phyloP scores from a whole-genome alignment of 2,329 filamentous ascomycete genomes.

The Xylaria sp. region DNA sequence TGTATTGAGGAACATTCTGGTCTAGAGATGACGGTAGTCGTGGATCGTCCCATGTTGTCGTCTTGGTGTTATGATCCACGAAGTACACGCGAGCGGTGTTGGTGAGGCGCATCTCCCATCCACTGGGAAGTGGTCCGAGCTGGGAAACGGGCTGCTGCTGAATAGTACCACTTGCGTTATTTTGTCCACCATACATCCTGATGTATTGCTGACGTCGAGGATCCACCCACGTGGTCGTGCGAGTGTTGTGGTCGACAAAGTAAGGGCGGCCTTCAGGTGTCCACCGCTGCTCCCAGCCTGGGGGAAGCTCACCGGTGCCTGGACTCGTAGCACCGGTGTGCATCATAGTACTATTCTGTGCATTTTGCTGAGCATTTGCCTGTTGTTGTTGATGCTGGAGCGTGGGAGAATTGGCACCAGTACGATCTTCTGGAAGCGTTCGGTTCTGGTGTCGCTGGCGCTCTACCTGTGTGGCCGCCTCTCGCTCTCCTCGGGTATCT shows the following conservation, averaged over 20 bases:
- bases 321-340: conserved; percentile 94
- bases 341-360: conserved; percentile 80
- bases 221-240: conserved; percentile 98
- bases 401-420: conserved; percentile 90
- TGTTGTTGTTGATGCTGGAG: conserved; percentile 67
- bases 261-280: conserved; percentile 95
- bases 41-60: conserved; percentile 98
- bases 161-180: conserved; percentile 84
- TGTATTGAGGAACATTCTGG: conserved; percentile 98
- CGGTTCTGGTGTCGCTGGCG: conserved; percentile 93
- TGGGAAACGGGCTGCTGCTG: conserved; percentile 98
- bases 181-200: conserved; percentile 92
- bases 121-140: conserved; percentile 91
- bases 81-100: conserved; percentile 99
- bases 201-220: conserved; percentile 98
- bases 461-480: conserved; percentile 92
- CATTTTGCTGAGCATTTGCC: conserved; percentile 53
- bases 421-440: conserved; percentile 94
- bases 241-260: conserved; percentile 98
- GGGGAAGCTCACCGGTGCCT: conserved; percentile 92
- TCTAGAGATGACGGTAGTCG: conserved; percentile 94
- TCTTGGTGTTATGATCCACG: conserved; percentile 99
- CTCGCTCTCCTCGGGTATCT: conserved; percentile 81
- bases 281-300: conserved; percentile 95
- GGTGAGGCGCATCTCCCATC: conserved; percentile 99